These are phyloP conservation scores for Ustilago bromivora DNA, from an alignment of 1,284 basidiomycete genomes.

Conservation along the genomic window DNA sequence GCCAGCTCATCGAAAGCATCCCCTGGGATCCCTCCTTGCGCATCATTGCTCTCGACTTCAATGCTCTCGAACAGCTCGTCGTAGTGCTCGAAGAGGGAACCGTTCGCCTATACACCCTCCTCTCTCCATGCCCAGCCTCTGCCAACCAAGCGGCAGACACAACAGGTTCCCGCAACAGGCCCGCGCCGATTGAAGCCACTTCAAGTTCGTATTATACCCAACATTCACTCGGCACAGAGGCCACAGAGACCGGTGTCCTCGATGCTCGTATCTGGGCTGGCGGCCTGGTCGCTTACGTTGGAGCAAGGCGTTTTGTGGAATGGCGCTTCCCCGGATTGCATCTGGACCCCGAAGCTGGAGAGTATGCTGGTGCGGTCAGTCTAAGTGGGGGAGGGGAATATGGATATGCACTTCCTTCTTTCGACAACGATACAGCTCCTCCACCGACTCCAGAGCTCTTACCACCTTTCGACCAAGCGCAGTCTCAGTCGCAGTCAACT, in stretches of 20 bases:
- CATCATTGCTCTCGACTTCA: slow-evolving; percentile 86
- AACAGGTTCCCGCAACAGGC: slow-evolving; percentile 27
- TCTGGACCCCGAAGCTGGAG: slow-evolving; percentile 64
- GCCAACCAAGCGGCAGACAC: slow-evolving; percentile 19
- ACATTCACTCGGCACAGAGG: slow-evolving; percentile 84
- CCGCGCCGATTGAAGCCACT: slow-evolving; percentile 50
- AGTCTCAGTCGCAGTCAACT: slow-evolving; percentile 1
- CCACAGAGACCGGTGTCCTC: slow-evolving; percentile 82
- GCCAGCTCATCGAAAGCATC: slow-evolving; percentile 70
- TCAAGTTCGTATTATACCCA: slow-evolving; percentile 82
- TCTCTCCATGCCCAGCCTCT: slow-evolving; percentile 53
- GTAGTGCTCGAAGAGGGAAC: slow-evolving; percentile 91
- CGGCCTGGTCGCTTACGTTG: slow-evolving; percentile 87
- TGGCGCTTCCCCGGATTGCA: slow-evolving; percentile 79
- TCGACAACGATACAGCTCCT: slow-evolving; percentile 32
- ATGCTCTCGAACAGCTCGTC: slow-evolving; percentile 81
- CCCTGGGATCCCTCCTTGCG: slow-evolving; percentile 81
- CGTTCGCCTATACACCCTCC: slow-evolving; percentile 88
- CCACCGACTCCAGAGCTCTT: slow-evolving; percentile 28
- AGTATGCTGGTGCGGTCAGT: slow-evolving; percentile 30
- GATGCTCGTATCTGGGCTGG: slow-evolving; percentile 86
- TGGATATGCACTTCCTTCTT: slow-evolving; percentile 37
- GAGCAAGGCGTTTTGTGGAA: slow-evolving; percentile 81
- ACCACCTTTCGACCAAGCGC: slow-evolving; percentile 23
- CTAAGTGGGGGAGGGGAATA: slow-evolving; percentile 39